Percentiles rank a stretch among this genome's conserved stretches.
phyloP scores from a whole-genome alignment of 169 alveolate species.

The Babesia microti region DNA sequence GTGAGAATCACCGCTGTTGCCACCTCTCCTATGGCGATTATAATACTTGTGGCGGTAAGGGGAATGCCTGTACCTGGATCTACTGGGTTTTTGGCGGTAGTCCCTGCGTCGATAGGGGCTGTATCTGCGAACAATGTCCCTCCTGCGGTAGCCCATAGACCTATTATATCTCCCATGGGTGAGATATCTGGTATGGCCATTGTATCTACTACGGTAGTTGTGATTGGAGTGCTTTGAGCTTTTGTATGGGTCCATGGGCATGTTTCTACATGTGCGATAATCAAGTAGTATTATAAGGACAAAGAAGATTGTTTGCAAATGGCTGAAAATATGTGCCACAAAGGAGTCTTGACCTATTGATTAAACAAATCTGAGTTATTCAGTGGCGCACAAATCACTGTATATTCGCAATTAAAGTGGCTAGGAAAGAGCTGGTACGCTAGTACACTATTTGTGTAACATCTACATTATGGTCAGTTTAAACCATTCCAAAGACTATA shows the following conservation, averaged over 20 bases:
- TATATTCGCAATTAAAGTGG: too few species aligned
- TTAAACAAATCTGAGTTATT: too few species aligned
- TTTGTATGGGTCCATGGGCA: constrained; percentile 6
- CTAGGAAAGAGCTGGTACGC: too few species aligned
- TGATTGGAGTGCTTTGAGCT: constrained; percentile 1
- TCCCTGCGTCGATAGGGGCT: background rate
- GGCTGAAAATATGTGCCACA: too few species aligned
- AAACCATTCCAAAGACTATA: too few species aligned
- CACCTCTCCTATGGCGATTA: constrained; percentile 1
- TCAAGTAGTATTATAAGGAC: too few species aligned
- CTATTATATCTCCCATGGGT: constrained; percentile 2
- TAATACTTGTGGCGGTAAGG: background rate
- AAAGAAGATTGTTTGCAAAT: too few species aligned
- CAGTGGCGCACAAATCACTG: too few species aligned
- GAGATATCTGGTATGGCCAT: constrained; percentile 3
- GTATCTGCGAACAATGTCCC: background rate
- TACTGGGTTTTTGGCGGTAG: background rate
- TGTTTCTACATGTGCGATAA: too few species aligned
- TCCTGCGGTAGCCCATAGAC: constrained; percentile 1
- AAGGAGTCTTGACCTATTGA: too few species aligned
- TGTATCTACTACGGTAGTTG: constrained; percentile 1
- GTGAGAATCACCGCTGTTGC: constrained; percentile 1
- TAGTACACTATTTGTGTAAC: too few species aligned
- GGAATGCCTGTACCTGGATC: constrained; percentile 3
- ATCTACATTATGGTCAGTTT: too few species aligned